Base-by-base conservation (phyloP, 441 rosid species). In the Bocquillonia castaneifolia region DNA sequence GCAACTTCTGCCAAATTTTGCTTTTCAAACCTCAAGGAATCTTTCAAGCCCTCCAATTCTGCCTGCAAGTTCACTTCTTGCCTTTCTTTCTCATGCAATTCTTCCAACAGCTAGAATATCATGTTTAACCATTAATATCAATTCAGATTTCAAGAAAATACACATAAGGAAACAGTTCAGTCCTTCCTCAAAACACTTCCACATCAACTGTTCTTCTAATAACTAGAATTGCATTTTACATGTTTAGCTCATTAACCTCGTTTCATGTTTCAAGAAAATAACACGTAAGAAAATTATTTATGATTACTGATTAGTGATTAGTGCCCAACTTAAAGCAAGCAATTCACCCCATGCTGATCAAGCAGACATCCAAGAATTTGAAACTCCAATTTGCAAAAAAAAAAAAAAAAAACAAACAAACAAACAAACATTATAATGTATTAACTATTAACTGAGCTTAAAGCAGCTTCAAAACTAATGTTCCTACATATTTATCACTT, bases 31-130 rank as follows among this genome's bases (percentile, higher is more conserved):
- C 80, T 87, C 80, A 87, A 80, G 68, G 86, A 68, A 66, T 69
- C 86, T 84, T 79, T 79, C 78, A 87, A 48, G 65, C 77, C 66
- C 70, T 87, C 86, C 81, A 90, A 67, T 75, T 91, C 93, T 76
- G 86, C 92, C 69, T 76, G 92, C 77, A 90, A 55, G 67, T 75
- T 77, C 44, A 62, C 69, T 76, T 88, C 93, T 78, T 82, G 84
- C 39, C 71, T 78, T 76, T 77, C 85, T 81, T 86, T 91, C 72
- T 85, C 96, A 32, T 78, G 86, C 79, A 91, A 58, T 68, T 91
- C 96, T 75, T 85, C 91, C 69, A 75, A 61, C 75, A 91, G 78
- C 99, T 93, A 76, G 29, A 79, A 51, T 26, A 69, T 72, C 69
- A 76, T 68, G 56, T 20, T 59, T 51, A 55, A 72, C 50, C 20